Base-by-base conservation (phyloP, 2,329 filamentous ascomycete genomes). In the Ceratocystiopsis brevicomis region DNA sequence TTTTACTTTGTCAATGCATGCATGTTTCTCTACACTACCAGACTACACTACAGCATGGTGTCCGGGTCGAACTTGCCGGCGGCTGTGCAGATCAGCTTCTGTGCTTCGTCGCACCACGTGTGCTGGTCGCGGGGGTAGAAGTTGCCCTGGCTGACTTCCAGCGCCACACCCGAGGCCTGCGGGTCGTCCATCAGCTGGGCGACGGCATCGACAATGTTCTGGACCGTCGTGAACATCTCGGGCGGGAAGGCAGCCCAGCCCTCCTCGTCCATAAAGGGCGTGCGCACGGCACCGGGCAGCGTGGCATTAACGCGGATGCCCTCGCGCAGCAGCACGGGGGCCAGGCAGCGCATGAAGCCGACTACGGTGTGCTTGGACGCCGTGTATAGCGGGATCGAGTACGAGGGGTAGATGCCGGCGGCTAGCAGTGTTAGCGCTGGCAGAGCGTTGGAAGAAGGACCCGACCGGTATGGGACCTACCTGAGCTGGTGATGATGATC, bases 261-360 rank as follows among this genome's bases (percentile, higher is more conserved):
- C 13, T 44, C 43, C 17, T 44, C 43, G 39, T 41, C 43, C 39
- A 41, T 25, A 34, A 33, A 17, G 10, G 17, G 9, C 19, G 43
- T 44, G 4, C 38, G 19, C 12, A 40, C 36, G 14, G 36, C 44
- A 6, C 41, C 45, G n/a, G 45, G 42, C 19, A 47, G 45, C 13
- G 42, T 47, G 34, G 30, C 34, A 33, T 44, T 47, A 34, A 47
- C 45, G 10, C 45, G 40, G 15, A 47, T 47, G 33, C 21, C 32
- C 15, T 44, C 45, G 10, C n/a, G 21, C 17, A 33, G 32, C 5
- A 47, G 45, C 9, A 33, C n/a, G 11, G 40, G 39, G 1, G 37
- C 43, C 41, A 44, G 25, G 4, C 30, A 37, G 16, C 45, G 45
- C 45, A 42, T 44, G 19, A 46, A 37, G 32, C 45, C 45, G 33